Percentiles rank a stretch among this genome's conserved stretches.
phyloP scores from a whole-genome alignment of 1,284 basidiomycete genomes.

The Marasmius tenuissimus region DNA sequence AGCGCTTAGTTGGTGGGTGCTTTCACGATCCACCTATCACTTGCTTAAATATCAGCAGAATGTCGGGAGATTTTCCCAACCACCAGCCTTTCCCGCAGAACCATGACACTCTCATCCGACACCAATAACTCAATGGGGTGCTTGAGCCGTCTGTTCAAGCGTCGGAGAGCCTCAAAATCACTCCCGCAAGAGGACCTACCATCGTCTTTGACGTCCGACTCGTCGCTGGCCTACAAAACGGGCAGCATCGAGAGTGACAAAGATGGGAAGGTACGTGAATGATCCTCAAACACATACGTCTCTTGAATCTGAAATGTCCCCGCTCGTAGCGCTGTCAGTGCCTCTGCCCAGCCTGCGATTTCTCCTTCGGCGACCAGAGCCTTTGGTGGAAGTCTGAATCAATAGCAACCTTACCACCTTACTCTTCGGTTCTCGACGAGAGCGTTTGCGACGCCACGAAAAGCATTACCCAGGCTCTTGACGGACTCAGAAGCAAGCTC shows the following conservation, averaged over 20 bases:
- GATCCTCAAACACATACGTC: background rate
- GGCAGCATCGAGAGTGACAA: background rate
- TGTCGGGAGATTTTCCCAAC: background rate
- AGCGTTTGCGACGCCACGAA: slow-evolving; percentile 26
- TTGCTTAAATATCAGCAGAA: background rate
- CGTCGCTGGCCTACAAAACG: background rate
- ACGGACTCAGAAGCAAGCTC: slow-evolving; percentile 44
- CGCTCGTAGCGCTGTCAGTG: background rate
- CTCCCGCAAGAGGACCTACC: background rate
- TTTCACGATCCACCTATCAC: background rate
- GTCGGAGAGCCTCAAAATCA: background rate
- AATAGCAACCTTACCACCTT: slow-evolving; percentile 33
- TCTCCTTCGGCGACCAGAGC: slow-evolving; percentile 2
- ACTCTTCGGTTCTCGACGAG: slow-evolving; percentile 23
- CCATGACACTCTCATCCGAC: slow-evolving; percentile 1
- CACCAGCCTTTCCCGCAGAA: background rate
- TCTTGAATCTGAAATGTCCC: background rate
- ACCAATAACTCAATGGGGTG: slow-evolving; percentile 3
- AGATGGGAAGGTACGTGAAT: background rate
- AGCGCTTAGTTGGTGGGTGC: background rate
- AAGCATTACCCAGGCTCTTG: slow-evolving; percentile 45
- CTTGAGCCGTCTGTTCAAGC: slow-evolving; percentile 13
- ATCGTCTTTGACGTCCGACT: background rate
- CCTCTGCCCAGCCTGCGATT: slow-evolving; percentile 8
- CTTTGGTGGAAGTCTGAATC: slow-evolving; percentile 8